Conservation (phyloP, 441 rosid species). For the Metrosideros polymorpha region DNA sequence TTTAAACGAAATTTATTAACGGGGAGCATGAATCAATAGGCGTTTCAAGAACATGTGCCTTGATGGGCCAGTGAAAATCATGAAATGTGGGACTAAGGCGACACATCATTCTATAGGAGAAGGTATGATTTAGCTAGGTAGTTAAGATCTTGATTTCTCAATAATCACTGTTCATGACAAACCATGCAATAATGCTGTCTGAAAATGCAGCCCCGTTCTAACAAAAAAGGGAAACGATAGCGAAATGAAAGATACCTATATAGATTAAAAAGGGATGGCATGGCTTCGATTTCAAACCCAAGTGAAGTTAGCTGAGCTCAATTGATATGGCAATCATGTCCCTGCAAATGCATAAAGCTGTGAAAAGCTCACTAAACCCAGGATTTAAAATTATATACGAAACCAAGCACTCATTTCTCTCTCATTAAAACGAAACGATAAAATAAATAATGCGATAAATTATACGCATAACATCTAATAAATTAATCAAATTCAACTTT, state of each 20-base stretch:
- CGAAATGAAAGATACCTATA: neutral
- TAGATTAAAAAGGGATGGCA: neutral
- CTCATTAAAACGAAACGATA: neutral
- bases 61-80: neutral
- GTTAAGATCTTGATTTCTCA: neutral
- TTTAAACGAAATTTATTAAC: neutral
- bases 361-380: neutral
- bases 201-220: neutral
- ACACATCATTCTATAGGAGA: neutral
- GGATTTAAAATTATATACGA: neutral
- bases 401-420: neutral
- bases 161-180: too few species aligned
- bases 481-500: neutral
- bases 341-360: neutral
- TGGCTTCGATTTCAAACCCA: neutral
- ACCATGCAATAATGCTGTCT: neutral
- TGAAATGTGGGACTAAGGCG: neutral
- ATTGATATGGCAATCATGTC: neutral
- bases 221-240: neutral
- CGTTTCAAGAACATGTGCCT: neutral
- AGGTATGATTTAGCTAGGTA: neutral
- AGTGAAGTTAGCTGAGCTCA: neutral
- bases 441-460: neutral
- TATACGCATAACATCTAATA: neutral
- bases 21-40: neutral